Base-by-base conservation (phyloP, 768 basidiomycete genomes). In the Psilocybe tampanensis region DNA sequence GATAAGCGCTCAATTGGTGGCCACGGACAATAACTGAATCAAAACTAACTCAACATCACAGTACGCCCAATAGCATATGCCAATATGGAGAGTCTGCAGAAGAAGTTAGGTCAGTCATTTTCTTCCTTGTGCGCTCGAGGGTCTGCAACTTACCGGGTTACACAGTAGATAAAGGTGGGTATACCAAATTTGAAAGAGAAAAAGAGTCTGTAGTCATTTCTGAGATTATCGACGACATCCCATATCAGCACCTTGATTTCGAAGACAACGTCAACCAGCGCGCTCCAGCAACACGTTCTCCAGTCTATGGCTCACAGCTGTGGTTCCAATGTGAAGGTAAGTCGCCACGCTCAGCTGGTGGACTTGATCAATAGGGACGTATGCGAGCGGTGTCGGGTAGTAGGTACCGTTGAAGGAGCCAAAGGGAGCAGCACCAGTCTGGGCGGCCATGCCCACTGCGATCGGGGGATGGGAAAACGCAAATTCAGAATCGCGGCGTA, bases 31-130 rank as follows among this genome's bases (percentile, higher is more conserved):
- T n/a, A n/a, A n/a, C 6, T 60, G 56, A 52, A n/a, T 29, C 8
- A 2, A 33, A 32, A 48, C 47, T 32, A 33, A 68, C 66, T 68
- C 48, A 66, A 56, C 39, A 64, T 60, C 6, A 66, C 58, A 41
- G 61, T 47, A 19, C 64, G 44, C 9, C 54, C 56, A 3, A 65
- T 43, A 13, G 52, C 52, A 55, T 62, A 65, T 15, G 55, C 60
- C 32, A 62, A 33, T 2, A 62, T 36, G 17, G 61, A 45, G 21
- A 57, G 36, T 47, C 64, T 65, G 26, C 8, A 21, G n/a, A 41
- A 12, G n/a, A 17, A 19, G 26, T 17, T 21, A 1, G 33, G 22
- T 19, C 19, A 15, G 8, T n/a, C 5, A 22, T 13, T 15, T 29
- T 2, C 18, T 6, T 41, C n/a, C 17, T 36, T 9, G 19, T 32